Conservation (phyloP, 495 filamentous ascomycete genomes). For the Penicillium dipodomyicola region DNA sequence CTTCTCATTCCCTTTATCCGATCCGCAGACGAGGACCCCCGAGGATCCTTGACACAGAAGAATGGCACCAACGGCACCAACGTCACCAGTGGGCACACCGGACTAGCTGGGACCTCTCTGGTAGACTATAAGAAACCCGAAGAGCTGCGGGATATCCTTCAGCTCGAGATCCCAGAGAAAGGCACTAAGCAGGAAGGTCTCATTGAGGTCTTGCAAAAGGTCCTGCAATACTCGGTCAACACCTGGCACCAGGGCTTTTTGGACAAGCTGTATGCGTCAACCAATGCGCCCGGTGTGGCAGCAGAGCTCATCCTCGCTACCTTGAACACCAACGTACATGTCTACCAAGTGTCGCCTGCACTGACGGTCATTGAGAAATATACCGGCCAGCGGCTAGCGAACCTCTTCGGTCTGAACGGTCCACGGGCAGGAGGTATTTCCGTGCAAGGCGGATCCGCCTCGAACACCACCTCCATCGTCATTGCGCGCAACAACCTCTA, state of each 20-base stretch:
- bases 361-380: slow-evolving; percentile 82
- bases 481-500: slow-evolving; percentile 85
- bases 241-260: slow-evolving; percentile 96
- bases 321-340: slow-evolving; percentile 88
- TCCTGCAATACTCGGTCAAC: slow-evolving; percentile 83
- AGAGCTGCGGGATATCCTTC: slow-evolving; percentile 62
- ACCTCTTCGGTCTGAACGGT: slow-evolving; percentile 71
- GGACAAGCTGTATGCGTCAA: slow-evolving; percentile 86
- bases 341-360: slow-evolving; percentile 87
- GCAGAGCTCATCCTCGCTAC: slow-evolving; percentile 79
- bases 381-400: slow-evolving; percentile 65
- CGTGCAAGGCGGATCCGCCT: slow-evolving; percentile 81
- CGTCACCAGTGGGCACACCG: slow-evolving; percentile 44
- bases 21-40: slow-evolving; percentile 64
- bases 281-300: slow-evolving; percentile 78
- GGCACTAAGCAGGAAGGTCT: slow-evolving; percentile 72
- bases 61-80: slow-evolving; percentile 31
- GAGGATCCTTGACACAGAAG: slow-evolving; percentile 47
- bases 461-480: slow-evolving; percentile 83
- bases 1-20: slow-evolving; percentile 77
- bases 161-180: slow-evolving; percentile 61
- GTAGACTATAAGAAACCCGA: slow-evolving; percentile 70
- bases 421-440: slow-evolving; percentile 78
- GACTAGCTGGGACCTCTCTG: slow-evolving; percentile 55
- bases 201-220: slow-evolving; percentile 58